phyloP scores from a whole-genome alignment of 2,329 filamentous ascomycete genomes.

The Mycosphaerelloides madeirae region DNA sequence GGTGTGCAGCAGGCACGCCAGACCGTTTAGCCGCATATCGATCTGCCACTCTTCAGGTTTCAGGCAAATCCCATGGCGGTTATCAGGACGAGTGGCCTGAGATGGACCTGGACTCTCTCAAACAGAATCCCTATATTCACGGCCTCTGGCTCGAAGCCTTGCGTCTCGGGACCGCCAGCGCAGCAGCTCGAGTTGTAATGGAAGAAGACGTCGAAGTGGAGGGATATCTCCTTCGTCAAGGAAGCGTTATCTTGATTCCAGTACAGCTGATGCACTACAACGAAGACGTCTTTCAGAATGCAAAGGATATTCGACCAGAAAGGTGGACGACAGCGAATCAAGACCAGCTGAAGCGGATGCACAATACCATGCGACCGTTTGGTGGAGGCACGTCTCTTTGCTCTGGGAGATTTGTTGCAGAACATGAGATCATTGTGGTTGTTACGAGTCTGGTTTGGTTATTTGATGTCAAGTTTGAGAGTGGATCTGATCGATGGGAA shows the following conservation, averaged over 20 bases:
- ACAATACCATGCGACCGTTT: slow-evolving; percentile 7
- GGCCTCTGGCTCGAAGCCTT: slow-evolving; percentile 8
- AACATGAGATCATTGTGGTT: slow-evolving; percentile 9
- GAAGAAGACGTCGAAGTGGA: slow-evolving; percentile 6
- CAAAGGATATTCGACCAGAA: slow-evolving; percentile 1
- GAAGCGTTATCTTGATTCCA: slow-evolving; percentile 8
- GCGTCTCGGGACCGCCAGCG: slow-evolving; percentile 7
- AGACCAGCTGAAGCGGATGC: background rate
- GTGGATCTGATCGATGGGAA: slow-evolving; percentile 1
- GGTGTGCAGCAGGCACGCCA: slow-evolving; percentile 5
- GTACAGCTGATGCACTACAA: slow-evolving; percentile 5
- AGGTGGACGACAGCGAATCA: slow-evolving; percentile 7
- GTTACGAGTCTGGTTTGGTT: slow-evolving; percentile 6
- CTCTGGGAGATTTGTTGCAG: slow-evolving; percentile 6
- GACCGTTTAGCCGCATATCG: slow-evolving; percentile 4
- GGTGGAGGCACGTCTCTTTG: slow-evolving; percentile 10
- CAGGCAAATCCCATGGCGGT: background rate
- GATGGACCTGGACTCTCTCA: background rate
- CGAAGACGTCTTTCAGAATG: slow-evolving; percentile 4
- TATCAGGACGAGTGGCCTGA: background rate
- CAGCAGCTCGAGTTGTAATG: slow-evolving; percentile 11
- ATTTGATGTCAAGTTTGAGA: slow-evolving; percentile 9
- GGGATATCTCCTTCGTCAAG: slow-evolving; percentile 4
- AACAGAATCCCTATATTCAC: slow-evolving; percentile 3
- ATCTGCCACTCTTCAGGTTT: background rate